Percentiles rank a stretch among this genome's conserved stretches.
These are phyloP conservation scores for Jamesozyma spencerorum DNA, from an alignment of 805 yeast genomes.

Conservation along the genomic window DNA sequence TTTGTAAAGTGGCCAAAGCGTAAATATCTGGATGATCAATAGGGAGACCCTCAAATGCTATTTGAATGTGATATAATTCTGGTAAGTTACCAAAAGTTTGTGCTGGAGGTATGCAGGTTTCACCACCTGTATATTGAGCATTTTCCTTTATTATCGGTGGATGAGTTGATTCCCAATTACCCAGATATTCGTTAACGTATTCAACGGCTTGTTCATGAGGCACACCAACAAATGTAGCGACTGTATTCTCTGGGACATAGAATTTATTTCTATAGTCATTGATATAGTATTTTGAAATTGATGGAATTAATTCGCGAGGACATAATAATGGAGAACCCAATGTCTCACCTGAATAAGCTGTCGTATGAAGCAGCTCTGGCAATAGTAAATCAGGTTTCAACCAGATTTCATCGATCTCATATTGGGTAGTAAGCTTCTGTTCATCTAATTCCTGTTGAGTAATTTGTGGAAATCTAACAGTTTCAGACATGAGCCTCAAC, in stretches of 20 bases:
- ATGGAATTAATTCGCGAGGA: slow-evolving; percentile 57
- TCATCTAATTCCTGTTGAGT: slow-evolving; percentile 63
- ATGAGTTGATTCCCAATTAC: slow-evolving; percentile 40
- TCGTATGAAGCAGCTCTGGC: slow-evolving; percentile 83
- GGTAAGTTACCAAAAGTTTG: slow-evolving; percentile 57
- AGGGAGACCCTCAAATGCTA: slow-evolving; percentile 83
- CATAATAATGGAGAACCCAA: slow-evolving; percentile 82
- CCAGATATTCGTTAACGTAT: slow-evolving; percentile 54
- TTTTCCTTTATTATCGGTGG: slow-evolving; percentile 25
- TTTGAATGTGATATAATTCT: slow-evolving; percentile 73
- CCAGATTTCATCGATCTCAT: slow-evolving; percentile 77
- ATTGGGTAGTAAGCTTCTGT: slow-evolving; percentile 62
- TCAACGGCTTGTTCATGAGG: slow-evolving; percentile 58
- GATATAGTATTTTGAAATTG: slow-evolving; percentile 45
- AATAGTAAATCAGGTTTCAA: slow-evolving; percentile 73
- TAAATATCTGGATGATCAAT: slow-evolving; percentile 79
- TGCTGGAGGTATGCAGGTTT: slow-evolving; percentile 43
- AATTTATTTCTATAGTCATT: slow-evolving; percentile 52
- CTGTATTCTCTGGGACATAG: slow-evolving; percentile 71
- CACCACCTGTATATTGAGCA: slow-evolving; percentile 55
- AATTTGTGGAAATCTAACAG: slow-evolving; percentile 63
- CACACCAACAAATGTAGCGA: slow-evolving; percentile 83
- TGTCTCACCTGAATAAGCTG: slow-evolving; percentile 65
- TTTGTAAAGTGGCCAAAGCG: slow-evolving; percentile 83
- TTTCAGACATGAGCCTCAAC: slow-evolving; percentile 68